These are phyloP conservation scores for Haplosporangium gracile DNA, from an alignment of 192 early-diverging fungal species.

Conservation along the genomic window DNA sequence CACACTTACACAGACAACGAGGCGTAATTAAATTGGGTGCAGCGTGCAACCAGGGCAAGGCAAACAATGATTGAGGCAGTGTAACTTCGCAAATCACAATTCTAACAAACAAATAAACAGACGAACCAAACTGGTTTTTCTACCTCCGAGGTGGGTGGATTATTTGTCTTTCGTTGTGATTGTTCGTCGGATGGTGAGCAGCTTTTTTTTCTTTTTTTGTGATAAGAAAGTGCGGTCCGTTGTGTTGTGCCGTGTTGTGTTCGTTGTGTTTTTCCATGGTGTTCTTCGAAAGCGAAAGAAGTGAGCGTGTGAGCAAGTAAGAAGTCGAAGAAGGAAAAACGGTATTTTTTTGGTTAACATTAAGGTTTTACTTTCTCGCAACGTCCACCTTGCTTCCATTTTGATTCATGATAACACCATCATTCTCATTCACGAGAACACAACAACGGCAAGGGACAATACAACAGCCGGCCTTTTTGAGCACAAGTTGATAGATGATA, in stretches of 20 bases:
- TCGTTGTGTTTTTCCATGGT: background rate
- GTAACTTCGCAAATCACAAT: background rate
- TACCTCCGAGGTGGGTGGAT: background rate
- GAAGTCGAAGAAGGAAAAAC: background rate
- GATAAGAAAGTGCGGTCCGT: background rate
- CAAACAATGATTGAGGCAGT: background rate
- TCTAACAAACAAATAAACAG: background rate
- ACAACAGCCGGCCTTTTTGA: background rate
- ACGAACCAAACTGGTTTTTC: background rate
- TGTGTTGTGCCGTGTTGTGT: too few relatives aligned
- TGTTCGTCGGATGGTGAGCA: background rate
- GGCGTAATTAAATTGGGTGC: background rate
- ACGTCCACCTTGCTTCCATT: background rate
- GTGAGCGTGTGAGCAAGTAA: background rate
- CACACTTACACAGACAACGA: background rate
- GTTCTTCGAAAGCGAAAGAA: background rate
- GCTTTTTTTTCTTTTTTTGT: background rate
- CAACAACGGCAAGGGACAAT: too few relatives aligned
- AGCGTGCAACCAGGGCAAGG: too few relatives aligned
- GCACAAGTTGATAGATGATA: background rate
- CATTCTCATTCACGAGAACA: background rate
- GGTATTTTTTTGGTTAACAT: background rate
- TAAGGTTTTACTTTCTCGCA: slow-evolving; percentile 1
- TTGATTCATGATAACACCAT: background rate
- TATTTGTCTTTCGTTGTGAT: background rate